Evolutionary conservation across 1,139 yeast species (phyloP).

Genomic region (Meyerozyma sp.): DNA sequence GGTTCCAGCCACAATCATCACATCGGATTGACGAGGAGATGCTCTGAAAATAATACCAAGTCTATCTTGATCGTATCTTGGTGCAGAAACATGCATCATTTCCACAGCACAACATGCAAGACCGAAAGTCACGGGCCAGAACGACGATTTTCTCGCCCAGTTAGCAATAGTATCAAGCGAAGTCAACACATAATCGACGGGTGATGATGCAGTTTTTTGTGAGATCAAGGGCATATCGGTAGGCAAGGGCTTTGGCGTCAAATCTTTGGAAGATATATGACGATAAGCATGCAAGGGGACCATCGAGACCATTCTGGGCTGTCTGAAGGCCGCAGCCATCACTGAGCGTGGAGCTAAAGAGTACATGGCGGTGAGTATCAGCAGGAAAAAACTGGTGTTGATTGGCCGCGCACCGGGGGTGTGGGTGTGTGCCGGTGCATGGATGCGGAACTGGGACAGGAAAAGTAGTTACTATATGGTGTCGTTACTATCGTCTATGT

Average conservation of each 20-base stretch:
- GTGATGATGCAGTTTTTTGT: constrained; percentile 39
- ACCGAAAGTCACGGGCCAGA: constrained; percentile 94
- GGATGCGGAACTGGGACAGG: neutral
- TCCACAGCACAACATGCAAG: constrained; percentile 92
- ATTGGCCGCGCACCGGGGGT: constrained; percentile 1
- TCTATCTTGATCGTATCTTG: constrained; percentile 90
- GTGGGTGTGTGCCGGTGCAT: neutral
- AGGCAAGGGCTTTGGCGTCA: constrained; percentile 38
- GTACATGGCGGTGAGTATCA: neutral
- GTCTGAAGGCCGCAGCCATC: neutral
- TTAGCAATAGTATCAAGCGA: constrained; percentile 78
- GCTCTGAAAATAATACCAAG: constrained; percentile 93
- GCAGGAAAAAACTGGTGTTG: constrained; percentile 1
- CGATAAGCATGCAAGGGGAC: constrained; percentile 11
- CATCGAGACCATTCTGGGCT: neutral
- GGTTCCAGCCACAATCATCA: constrained; percentile 91
- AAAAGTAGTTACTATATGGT: too few species aligned
- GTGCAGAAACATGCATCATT: constrained; percentile 93
- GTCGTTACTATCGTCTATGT: too few species aligned
- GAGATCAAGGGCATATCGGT: constrained; percentile 45
- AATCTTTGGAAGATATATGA: constrained; percentile 36
- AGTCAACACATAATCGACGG: constrained; percentile 81
- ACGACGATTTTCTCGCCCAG: constrained; percentile 91
- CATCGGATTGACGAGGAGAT: constrained; percentile 90
- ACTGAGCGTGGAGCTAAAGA: neutral